Conservation (phyloP, 1,139 yeast species). For the Maudiozyma humilis region DNA sequence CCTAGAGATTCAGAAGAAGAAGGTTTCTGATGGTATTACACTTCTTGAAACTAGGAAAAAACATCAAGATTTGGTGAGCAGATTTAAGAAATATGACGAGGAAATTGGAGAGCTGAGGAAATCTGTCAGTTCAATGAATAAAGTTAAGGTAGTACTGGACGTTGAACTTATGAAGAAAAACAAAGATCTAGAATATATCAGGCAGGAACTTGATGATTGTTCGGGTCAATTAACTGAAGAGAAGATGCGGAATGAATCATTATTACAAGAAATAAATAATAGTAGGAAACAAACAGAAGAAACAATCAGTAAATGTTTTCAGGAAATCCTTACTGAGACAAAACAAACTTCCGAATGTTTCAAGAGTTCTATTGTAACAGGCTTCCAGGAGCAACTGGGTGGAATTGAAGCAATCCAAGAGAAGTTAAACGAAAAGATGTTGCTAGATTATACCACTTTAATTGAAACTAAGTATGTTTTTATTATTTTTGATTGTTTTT, state of each 20-base stretch:
- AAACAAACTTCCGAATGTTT: background rate
- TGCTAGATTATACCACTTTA: background rate
- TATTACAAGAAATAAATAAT: slow-evolving; percentile 19
- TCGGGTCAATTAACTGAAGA: slow-evolving; percentile 31
- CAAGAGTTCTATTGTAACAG: background rate
- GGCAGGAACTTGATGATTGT: slow-evolving; percentile 25
- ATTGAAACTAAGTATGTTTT: background rate
- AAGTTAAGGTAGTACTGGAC: slow-evolving; percentile 16
- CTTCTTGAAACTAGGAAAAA: slow-evolving; percentile 17
- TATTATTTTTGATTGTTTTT: no score
- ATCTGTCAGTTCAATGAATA: slow-evolving; percentile 13
- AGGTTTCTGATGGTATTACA: slow-evolving; percentile 13
- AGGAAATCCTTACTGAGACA: background rate
- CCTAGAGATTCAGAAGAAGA: slow-evolving; percentile 15
- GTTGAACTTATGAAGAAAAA: slow-evolving; percentile 18
- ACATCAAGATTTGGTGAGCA: slow-evolving; percentile 15
- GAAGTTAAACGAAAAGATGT: no score
- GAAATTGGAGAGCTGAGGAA: slow-evolving; percentile 15
- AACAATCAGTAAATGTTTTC: background rate
- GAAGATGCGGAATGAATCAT: slow-evolving; percentile 21
- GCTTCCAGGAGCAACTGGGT: background rate
- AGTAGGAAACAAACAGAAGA: slow-evolving; percentile 2
- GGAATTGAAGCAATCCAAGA: background rate
- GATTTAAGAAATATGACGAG: slow-evolving; percentile 15
- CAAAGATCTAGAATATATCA: slow-evolving; percentile 27